phyloP scores from a whole-genome alignment of 139 green algal species.

The Chlamydomonas incerta region DNA sequence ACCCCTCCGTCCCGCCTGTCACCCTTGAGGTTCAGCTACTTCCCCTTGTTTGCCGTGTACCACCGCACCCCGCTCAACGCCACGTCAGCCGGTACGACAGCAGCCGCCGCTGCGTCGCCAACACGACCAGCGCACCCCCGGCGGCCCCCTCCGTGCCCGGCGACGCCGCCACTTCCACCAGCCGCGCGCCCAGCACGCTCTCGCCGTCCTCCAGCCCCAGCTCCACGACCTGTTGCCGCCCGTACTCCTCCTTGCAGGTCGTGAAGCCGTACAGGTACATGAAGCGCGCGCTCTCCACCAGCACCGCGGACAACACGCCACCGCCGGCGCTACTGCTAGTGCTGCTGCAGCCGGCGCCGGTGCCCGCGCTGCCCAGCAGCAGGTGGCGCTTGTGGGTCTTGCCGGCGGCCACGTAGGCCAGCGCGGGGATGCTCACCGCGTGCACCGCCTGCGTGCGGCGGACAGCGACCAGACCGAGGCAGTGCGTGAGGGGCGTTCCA shows the following conservation, averaged over 20 bases:
- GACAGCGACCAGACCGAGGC: background rate
- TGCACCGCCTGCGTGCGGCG: slow-evolving; percentile 44
- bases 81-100: slow-evolving; percentile 26
- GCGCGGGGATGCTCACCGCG: slow-evolving; percentile 62
- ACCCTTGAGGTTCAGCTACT: too few species aligned
- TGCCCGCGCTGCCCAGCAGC: slow-evolving; percentile 58
- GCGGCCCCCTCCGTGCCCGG: background rate
- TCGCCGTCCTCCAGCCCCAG: slow-evolving; percentile 63
- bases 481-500: too few species aligned
- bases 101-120: slow-evolving; percentile 48
- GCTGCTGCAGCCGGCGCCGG: background rate
- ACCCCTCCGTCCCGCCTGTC: too few species aligned
- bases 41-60: too few species aligned
- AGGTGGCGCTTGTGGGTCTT: slow-evolving; percentile 78
- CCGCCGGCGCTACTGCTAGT: background rate
- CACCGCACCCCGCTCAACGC: too few species aligned
- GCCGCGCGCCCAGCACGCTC: slow-evolving; percentile 64
- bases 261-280: slow-evolving; percentile 72
- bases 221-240: slow-evolving; percentile 69
- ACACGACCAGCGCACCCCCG: slow-evolving; percentile 23
- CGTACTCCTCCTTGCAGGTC: slow-evolving; percentile 34
- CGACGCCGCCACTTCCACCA: slow-evolving; percentile 48
- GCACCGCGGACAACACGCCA: slow-evolving; percentile 45
- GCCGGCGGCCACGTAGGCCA: slow-evolving; percentile 77
- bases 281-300: slow-evolving; percentile 72